Evolutionary conservation across 805 yeast genomes (phyloP).

Genomic region (Lachancea waltii): DNA sequence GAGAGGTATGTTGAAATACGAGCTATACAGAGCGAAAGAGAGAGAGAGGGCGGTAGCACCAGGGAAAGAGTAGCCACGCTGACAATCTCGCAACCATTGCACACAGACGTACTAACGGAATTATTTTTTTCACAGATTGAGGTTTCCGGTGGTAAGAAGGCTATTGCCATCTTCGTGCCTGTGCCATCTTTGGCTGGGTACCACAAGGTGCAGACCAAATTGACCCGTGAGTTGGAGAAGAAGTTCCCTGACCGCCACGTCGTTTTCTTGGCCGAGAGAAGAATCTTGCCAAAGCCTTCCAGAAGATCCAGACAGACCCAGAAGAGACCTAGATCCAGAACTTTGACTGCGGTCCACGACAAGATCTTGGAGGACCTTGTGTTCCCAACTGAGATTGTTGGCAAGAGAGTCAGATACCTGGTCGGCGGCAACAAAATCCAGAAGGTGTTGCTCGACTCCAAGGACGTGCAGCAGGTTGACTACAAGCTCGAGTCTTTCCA

Average conservation of each 20-base stretch:
- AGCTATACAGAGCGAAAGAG: neutral
- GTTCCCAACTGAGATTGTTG: constrained; percentile 98
- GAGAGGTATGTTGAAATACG: constrained; percentile 51
- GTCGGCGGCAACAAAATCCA: constrained; percentile 98
- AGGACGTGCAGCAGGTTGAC: constrained; percentile 94
- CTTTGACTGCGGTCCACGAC: constrained; percentile 98
- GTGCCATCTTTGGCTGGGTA: constrained; percentile 85
- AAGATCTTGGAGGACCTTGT: constrained; percentile 97
- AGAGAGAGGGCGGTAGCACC: neutral
- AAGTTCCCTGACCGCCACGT: constrained; percentile 99
- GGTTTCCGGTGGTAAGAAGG: constrained; percentile 97
- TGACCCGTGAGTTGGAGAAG: constrained; percentile 99
- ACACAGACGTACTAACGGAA: too few species aligned
- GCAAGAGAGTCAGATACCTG: constrained; percentile 98
- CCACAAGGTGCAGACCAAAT: constrained; percentile 96
- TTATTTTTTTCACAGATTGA: constrained; percentile 48
- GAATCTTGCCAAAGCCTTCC: constrained; percentile 98
- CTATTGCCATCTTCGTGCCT: constrained; percentile 96
- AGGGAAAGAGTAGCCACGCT: too few species aligned
- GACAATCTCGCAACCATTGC: too few species aligned
- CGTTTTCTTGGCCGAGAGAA: constrained; percentile 98
- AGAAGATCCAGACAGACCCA: constrained; percentile 89
- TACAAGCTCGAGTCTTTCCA: constrained; percentile 99
- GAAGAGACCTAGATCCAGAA: constrained; percentile 99
- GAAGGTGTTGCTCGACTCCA: constrained; percentile 95